These are phyloP conservation scores for Trapa incisa DNA, from an alignment of 345 rosid genomes.

Conservation along the genomic window DNA sequence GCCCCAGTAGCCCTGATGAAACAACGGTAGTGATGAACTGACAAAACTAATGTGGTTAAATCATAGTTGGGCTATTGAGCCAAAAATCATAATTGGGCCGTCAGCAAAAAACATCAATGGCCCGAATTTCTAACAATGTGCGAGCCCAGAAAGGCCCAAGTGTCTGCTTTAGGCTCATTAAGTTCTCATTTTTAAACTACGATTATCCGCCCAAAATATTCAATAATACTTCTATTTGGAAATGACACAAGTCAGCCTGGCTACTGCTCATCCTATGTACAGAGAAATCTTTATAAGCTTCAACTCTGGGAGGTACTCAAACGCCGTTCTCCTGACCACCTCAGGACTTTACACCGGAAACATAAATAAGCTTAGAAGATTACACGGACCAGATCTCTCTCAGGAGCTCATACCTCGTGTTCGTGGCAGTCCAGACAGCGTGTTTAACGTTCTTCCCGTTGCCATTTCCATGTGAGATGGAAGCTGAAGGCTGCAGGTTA, in stretches of 20 bases:
- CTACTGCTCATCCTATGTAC: not conserved
- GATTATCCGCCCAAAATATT: too few relatives aligned
- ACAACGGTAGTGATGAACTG: too few relatives aligned
- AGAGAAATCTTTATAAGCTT: not conserved
- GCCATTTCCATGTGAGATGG: slow-evolving; percentile 17
- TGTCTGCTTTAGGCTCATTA: not conserved
- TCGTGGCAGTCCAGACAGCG: slow-evolving; percentile 13
- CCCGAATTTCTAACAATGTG: not conserved
- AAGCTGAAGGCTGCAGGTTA: slow-evolving; percentile 26
- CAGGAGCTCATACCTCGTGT: slow-evolving; percentile 71
- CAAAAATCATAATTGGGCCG: not conserved
- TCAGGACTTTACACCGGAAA: slow-evolving; percentile 3
- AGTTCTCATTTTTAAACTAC: not conserved
- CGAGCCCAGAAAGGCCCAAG: not conserved
- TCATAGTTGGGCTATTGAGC: not conserved
- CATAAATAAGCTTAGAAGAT: slow-evolving; percentile 1
- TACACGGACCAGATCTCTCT: slow-evolving; percentile 65
- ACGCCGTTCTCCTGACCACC: not conserved
- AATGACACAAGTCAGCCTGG: too few relatives aligned
- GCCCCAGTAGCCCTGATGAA: too few relatives aligned
- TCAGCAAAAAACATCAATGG: too few relatives aligned
- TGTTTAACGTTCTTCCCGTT: slow-evolving; percentile 15
- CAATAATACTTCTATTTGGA: too few relatives aligned
- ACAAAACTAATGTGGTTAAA: not conserved
- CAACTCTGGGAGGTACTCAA: not conserved